Conservation (phyloP, 2,329 filamentous ascomycete species). For the Hyphodiscus sp. region DNA sequence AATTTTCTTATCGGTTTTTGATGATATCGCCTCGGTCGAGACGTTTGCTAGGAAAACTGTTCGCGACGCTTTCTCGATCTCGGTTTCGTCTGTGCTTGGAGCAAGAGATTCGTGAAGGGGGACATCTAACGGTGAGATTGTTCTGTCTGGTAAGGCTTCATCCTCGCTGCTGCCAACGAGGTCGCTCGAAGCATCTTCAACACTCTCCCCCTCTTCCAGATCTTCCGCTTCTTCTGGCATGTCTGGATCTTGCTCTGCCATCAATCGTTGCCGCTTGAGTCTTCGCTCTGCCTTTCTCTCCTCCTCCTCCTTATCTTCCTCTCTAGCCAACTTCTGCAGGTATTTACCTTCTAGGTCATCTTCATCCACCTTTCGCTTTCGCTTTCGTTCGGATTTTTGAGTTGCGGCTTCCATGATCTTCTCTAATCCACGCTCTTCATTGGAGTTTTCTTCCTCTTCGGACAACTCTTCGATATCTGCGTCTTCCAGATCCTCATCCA, state of each 20-base stretch:
- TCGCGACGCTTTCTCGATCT: conserved; percentile 78
- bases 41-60: conserved; percentile 95
- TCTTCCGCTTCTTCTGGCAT: conserved; percentile 29
- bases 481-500: conserved; percentile 31
- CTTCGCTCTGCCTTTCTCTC: conserved; percentile 35
- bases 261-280: conserved; percentile 46
- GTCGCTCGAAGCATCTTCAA: conserved; percentile 23
- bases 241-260: conserved; percentile 32
- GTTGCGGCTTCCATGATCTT: conserved; percentile 39
- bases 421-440: conserved; percentile 33
- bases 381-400: conserved; percentile 42
- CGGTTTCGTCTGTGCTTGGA: conserved; percentile 47
- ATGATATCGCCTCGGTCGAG: conserved; percentile 72
- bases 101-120: conserved; percentile 49
- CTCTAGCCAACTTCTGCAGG: conserved; percentile 55
- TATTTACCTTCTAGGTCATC: conserved; percentile 67
- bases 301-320: conserved; percentile 50
- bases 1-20: conserved; percentile 72
- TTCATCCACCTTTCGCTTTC: conserved; percentile 58
- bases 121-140: conserved; percentile 36
- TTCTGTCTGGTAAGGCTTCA: conserved; percentile 27
- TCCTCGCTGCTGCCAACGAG: conserved; percentile 18
- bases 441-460: conserved; percentile 32
- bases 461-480: conserved; percentile 25
- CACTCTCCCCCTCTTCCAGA: conserved; percentile 19